These are phyloP conservation scores for Halophytophthora polymorphica DNA, from an alignment of 352 stramenopile genomes.

Conservation along the genomic window DNA sequence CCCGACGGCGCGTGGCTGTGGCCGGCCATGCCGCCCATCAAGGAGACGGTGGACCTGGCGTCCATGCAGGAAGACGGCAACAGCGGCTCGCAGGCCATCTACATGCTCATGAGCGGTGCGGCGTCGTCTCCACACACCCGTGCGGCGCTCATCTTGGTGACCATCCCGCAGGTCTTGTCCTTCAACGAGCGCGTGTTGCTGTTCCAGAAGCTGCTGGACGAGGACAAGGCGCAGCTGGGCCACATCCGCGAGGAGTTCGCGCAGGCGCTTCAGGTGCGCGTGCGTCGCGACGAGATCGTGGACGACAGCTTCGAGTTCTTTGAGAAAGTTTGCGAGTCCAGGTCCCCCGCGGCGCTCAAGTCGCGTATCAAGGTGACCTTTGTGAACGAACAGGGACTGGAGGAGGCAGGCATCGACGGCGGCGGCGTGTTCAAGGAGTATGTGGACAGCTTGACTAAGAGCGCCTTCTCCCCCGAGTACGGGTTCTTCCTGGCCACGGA, in stretches of 20 bases:
- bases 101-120: conserved; percentile 38
- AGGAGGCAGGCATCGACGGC: conserved; percentile 96
- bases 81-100: conserved; percentile 41
- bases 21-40: conserved; percentile 64
- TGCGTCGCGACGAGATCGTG: conserved; percentile 86
- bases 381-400: conserved; percentile 90
- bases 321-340: conserved; percentile 42
- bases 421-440: conserved; percentile 98
- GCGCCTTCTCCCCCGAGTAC: conserved; percentile 86
- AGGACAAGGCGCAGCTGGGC: conserved; percentile 48
- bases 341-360: conserved; percentile 77
- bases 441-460: conserved; percentile 86
- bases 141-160: conserved; percentile 56
- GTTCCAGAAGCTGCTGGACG: conserved; percentile 69
- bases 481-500: conserved; percentile 84
- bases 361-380: conserved; percentile 90
- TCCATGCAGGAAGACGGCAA: conserved; percentile 56
- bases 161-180: conserved; percentile 76
- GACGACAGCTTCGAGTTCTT: conserved; percentile 89
- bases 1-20: conserved; percentile 55
- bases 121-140: conserved; percentile 34
- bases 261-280: conserved; percentile 46
- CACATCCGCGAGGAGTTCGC: conserved; percentile 61
- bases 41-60: conserved; percentile 60
- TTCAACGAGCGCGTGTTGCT: conserved; percentile 75